phyloP scores from a whole-genome alignment of 495 filamentous ascomycete species.

The Aspergillus kassunensis region DNA sequence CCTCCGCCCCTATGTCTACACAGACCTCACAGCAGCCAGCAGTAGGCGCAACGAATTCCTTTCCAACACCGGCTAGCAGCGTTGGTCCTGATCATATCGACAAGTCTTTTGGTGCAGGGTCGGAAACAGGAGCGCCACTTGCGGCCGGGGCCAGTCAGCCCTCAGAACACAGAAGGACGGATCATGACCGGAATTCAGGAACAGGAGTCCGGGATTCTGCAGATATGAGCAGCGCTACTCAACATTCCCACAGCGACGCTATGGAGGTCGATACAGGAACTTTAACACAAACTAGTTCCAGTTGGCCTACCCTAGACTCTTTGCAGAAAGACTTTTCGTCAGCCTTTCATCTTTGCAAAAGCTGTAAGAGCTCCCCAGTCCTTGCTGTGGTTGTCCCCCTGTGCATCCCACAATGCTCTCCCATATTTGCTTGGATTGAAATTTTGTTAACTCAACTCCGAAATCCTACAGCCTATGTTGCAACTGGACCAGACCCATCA shows the following conservation, averaged over 20 bases:
- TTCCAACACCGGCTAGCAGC: slow-evolving; percentile 46
- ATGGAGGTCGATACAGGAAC: slow-evolving; percentile 39
- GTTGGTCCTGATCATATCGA: slow-evolving; percentile 34
- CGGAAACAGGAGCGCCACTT: slow-evolving; percentile 17
- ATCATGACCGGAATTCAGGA: slow-evolving; percentile 34
- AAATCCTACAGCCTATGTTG: slow-evolving; percentile 38
- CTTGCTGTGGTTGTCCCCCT: slow-evolving; percentile 27
- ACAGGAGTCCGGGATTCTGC: slow-evolving; percentile 28
- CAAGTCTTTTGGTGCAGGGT: slow-evolving; percentile 26
- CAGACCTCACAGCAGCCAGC: slow-evolving; percentile 43
- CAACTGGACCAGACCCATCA: slow-evolving; percentile 54
- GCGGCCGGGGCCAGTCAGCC: slow-evolving; percentile 15
- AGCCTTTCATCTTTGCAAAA: slow-evolving; percentile 50
- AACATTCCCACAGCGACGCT: slow-evolving; percentile 24
- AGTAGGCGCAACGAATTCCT: slow-evolving; percentile 41
- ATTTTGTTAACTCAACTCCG: slow-evolving; percentile 40
- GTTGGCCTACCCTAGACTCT: slow-evolving; percentile 36
- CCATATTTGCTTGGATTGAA: slow-evolving; percentile 26
- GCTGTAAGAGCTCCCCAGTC: slow-evolving; percentile 45
- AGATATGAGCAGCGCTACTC: slow-evolving; percentile 9
- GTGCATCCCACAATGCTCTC: slow-evolving; percentile 19
- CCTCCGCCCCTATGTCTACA: slow-evolving; percentile 45
- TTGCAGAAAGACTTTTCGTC: slow-evolving; percentile 44
- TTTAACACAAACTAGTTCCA: slow-evolving; percentile 13
- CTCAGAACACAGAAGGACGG: slow-evolving; percentile 33